Conservation (phyloP, 2,329 filamentous ascomycete species). For the Nemania abortiva region DNA sequence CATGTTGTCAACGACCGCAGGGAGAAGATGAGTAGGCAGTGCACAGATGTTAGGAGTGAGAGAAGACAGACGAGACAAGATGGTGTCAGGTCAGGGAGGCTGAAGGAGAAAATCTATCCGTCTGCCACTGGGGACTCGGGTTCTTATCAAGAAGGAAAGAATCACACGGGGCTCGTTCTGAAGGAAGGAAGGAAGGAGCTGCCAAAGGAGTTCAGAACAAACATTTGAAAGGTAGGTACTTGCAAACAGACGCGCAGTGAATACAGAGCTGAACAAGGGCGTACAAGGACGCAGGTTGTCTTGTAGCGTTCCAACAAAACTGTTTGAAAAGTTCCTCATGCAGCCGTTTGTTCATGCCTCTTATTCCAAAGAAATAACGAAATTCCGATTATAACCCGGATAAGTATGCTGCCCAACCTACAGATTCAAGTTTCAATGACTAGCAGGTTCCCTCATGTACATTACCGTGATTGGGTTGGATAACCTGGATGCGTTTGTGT, state of each 20-base stretch:
- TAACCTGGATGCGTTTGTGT: no score
- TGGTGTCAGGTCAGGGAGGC: background rate
- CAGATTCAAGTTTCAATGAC: no score
- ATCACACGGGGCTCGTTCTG: background rate
- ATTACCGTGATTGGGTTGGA: no score
- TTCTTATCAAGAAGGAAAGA: background rate
- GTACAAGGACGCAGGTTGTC: conserved; percentile 1
- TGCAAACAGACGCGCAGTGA: background rate
- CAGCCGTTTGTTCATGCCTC: background rate
- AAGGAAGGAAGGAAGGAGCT: no score
- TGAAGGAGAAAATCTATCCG: background rate
- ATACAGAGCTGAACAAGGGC: background rate
- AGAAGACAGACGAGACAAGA: background rate
- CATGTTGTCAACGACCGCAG: conserved; percentile 33
- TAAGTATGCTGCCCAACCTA: no score
- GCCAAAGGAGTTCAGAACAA: no score
- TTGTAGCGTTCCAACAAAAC: background rate
- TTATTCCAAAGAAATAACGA: background rate
- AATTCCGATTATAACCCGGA: background rate
- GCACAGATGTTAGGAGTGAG: background rate
- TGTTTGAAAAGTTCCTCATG: background rate
- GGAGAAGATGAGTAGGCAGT: background rate
- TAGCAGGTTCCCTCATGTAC: no score
- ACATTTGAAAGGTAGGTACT: no score
- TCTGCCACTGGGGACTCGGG: background rate